Evolutionary conservation across 73 alveolate species (phyloP).

Genomic region (Paramecium tetraurelia): DNA sequence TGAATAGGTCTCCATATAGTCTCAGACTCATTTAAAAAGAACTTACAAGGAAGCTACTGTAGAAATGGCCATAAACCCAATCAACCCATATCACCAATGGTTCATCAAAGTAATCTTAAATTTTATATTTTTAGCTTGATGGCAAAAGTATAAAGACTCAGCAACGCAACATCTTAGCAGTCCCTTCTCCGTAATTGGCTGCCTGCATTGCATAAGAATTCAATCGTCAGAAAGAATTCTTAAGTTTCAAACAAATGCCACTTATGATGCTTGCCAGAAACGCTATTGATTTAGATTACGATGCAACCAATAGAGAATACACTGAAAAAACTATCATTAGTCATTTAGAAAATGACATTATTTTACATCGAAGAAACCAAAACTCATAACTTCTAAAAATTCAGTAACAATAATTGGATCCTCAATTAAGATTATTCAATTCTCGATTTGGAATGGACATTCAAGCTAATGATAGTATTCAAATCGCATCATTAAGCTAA

Average conservation of each 20-base stretch:
- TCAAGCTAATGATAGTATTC: not conserved
- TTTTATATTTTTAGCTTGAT: not conserved
- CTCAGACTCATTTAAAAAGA: not conserved
- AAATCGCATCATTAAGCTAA: not conserved
- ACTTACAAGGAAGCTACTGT: not conserved
- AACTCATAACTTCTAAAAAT: not conserved
- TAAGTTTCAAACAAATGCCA: not conserved
- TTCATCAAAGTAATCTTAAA: not conserved
- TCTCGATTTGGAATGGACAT: not conserved
- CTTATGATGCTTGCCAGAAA: not conserved
- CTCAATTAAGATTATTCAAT: not conserved
- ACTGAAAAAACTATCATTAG: not conserved
- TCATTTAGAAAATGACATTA: not conserved
- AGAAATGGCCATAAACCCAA: conserved; percentile 5
- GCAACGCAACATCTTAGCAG: not conserved
- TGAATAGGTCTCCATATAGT: not conserved
- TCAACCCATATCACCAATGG: not conserved
- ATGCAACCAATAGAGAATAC: not conserved
- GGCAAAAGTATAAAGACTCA: not conserved
- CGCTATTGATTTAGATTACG: not conserved
- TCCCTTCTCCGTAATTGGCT: not conserved
- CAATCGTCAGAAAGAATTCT: not conserved
- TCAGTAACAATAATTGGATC: conserved; percentile 1
- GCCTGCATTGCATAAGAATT: not conserved
- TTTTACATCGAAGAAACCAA: not conserved